A percentile compares a stretch with the other conserved stretches of the same genome.
Evolutionary conservation across 257 asterid genomes (phyloP).

Genomic region (Jacaranda copaia): DNA sequence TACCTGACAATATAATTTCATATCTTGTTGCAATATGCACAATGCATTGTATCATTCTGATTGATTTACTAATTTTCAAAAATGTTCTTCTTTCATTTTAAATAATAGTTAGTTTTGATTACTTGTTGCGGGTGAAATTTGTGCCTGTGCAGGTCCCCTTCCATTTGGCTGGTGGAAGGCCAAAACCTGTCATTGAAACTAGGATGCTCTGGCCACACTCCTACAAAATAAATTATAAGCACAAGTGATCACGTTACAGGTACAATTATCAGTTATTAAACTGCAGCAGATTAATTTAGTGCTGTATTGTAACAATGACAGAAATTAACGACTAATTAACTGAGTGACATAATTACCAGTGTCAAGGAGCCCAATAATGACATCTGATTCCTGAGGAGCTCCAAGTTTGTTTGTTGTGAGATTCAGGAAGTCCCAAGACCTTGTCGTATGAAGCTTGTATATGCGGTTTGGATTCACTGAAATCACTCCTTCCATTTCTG

Average conservation of each 20-base stretch:
- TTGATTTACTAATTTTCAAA: too few species aligned
- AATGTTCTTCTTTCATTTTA: too few species aligned
- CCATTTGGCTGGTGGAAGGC: constrained; percentile 68
- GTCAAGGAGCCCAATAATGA: constrained; percentile 56
- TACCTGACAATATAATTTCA: too few species aligned
- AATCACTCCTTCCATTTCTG: constrained; percentile 57
- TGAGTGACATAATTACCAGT: constrained; percentile 35
- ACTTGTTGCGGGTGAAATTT: constrained; percentile 79
- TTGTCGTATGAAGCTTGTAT: constrained; percentile 53
- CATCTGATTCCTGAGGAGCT: constrained; percentile 42
- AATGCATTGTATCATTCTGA: neutral
- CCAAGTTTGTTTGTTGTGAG: constrained; percentile 39
- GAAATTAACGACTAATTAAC: neutral
- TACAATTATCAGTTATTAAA: neutral
- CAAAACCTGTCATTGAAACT: constrained; percentile 58
- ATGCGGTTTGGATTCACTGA: constrained; percentile 50
- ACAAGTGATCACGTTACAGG: neutral
- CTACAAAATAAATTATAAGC: constrained; percentile 11
- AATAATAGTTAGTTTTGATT: constrained; percentile 28
- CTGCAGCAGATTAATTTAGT: too few species aligned
- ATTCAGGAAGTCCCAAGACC: constrained; percentile 63
- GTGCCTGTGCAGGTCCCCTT: constrained; percentile 55
- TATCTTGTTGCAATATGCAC: too few species aligned
- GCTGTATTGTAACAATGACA: too few species aligned
- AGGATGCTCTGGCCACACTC: constrained; percentile 75